Base-by-base conservation (phyloP, 2,329 filamentous ascomycete species). In the Colletotrichum tabaci region DNA sequence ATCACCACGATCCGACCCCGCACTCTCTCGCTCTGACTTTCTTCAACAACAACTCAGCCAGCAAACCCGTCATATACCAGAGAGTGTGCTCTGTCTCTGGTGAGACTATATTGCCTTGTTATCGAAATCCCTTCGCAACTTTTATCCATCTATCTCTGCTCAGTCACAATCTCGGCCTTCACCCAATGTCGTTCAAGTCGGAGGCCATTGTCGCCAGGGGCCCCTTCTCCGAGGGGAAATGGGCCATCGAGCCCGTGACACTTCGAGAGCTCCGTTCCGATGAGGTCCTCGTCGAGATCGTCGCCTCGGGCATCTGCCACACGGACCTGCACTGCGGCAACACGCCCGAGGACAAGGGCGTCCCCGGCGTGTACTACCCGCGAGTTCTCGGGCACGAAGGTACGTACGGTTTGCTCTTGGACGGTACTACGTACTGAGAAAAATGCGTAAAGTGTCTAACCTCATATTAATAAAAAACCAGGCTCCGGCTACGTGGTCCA, bases 231-330 rank as follows among this genome's bases (percentile, higher is more conserved):
- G 74, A 79, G 26, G 77, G 77, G 0, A 79, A 78, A 74, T 81
- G 79, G 79, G 75, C 76, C 2, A 74, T 81, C 8, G 79, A 80
- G 38, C 72, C 75, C 0, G 78, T 81, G 0, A 75, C 73, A 1
- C 75, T 80, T 15, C 77, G 78, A 13, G 75, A 72, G n/a, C 65
- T 72, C 23, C 65, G 65, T 26, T 35, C 49, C 26, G 83, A 87
- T 40, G 87, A 89, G 76, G 77, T 89, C 2, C 78, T 89, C 2
- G 83, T 89, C 4, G 84, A 87, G 52, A 85, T 89, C 69, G 80
- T 88, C 1, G 86, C 87, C 0, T 84, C 84, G 0, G 87, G 88
- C 0, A 83, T 90, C 61, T 90, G 88, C 72, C 88, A 90, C 70
- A 87, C 87, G 0, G 88, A 90, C 73, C 75, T 88, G 12, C 77